Evolutionary conservation across 2,329 filamentous ascomycete species (phyloP).

Genomic region (Bipolaris sorokiniana): DNA sequence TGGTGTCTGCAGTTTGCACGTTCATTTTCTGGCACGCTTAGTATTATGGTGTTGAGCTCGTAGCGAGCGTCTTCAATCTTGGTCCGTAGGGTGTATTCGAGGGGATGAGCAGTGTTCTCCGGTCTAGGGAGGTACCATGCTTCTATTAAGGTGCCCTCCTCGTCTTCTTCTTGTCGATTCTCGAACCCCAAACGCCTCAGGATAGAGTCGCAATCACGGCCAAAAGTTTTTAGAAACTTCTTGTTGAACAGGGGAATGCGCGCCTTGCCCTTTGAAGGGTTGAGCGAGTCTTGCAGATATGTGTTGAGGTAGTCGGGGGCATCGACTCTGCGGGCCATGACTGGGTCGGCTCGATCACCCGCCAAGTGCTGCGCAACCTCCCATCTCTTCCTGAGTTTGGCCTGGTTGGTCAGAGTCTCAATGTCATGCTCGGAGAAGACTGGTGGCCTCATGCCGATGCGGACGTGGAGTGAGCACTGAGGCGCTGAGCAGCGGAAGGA

Average conservation of each 20-base stretch:
- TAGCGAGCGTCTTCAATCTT: slow-evolving; percentile 64
- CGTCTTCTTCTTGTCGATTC: slow-evolving; percentile 39
- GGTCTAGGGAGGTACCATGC: slow-evolving; percentile 46
- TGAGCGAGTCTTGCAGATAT: slow-evolving; percentile 66
- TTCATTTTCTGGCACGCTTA: slow-evolving; percentile 44
- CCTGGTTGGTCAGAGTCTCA: slow-evolving; percentile 60
- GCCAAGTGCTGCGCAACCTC: slow-evolving; percentile 58
- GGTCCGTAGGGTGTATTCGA: slow-evolving; percentile 33
- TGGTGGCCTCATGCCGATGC: slow-evolving; percentile 60
- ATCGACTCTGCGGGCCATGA: slow-evolving; percentile 59
- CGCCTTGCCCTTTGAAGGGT: slow-evolving; percentile 57
- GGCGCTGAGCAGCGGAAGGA: slow-evolving; percentile 65
- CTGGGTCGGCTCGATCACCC: slow-evolving; percentile 61
- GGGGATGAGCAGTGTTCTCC: slow-evolving; percentile 23
- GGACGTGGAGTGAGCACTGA: slow-evolving; percentile 61
- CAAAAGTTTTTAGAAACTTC: slow-evolving; percentile 68
- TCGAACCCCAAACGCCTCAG: slow-evolving; percentile 65
- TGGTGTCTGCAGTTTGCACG: slow-evolving; percentile 39
- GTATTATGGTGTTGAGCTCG: slow-evolving; percentile 63
- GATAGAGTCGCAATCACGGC: slow-evolving; percentile 64
- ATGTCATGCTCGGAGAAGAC: slow-evolving; percentile 58
- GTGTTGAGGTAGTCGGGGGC: slow-evolving; percentile 63
- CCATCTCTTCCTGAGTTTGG: slow-evolving; percentile 59
- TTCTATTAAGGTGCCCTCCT: slow-evolving; percentile 38
- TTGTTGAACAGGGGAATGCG: slow-evolving; percentile 66